Evolutionary conservation across 345 rosid species (phyloP).

Genomic region (Eucalyptus lansdowneana): DNA sequence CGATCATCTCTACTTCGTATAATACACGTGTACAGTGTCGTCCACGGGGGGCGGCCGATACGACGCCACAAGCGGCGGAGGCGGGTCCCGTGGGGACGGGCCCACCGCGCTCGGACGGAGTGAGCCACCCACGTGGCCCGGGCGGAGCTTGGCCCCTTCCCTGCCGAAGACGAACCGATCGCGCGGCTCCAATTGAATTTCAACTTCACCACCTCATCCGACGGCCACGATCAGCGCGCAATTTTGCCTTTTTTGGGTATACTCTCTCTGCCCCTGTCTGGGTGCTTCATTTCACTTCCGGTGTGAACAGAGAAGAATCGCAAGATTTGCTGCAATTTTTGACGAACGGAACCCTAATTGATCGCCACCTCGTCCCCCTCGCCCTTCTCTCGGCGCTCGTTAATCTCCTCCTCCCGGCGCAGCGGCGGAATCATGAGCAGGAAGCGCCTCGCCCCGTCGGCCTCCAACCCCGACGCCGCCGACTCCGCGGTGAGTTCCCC

Average conservation of each 20-base stretch:
- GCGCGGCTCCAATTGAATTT: slow-evolving; percentile 17
- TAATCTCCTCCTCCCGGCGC: neutral
- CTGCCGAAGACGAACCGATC: neutral
- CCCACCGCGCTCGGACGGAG: neutral
- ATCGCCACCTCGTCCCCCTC: neutral
- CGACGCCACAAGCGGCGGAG: neutral
- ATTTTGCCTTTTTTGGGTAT: too few species aligned
- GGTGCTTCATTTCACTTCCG: neutral
- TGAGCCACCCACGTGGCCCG: slow-evolving; percentile 4
- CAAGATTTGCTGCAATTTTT: neutral
- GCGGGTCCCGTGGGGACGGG: neutral
- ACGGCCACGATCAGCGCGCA: neutral
- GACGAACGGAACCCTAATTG: neutral
- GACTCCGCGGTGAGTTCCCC: slow-evolving; percentile 48
- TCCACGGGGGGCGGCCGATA: neutral
- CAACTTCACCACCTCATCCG: slow-evolving; percentile 23
- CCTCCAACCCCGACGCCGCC: slow-evolving; percentile 24
- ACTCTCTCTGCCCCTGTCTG: neutral
- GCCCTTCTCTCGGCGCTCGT: neutral
- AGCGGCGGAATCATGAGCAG: slow-evolving; percentile 36
- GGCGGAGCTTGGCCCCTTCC: neutral
- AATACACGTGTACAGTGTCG: neutral
- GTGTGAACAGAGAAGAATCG: neutral
- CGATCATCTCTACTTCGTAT: neutral
- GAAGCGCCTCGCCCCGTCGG: slow-evolving; percentile 55